Conservation (phyloP, 805 yeast genomes). For the Phaffomyces thermotolerans region DNA sequence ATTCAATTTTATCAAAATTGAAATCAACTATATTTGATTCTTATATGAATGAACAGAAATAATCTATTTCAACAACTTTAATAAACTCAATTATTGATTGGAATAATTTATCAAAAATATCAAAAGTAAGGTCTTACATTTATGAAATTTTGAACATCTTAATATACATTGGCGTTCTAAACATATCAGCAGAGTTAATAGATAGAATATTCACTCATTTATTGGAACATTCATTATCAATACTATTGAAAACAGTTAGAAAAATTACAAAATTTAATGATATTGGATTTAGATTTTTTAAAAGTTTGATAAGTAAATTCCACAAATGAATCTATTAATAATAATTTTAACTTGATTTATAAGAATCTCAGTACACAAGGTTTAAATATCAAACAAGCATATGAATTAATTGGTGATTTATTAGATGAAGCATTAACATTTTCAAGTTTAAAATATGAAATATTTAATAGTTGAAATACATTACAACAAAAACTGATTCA, state of each 20-base stretch:
- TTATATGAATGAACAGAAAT: conserved; percentile 43
- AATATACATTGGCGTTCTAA: conserved; percentile 45
- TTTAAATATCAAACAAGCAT: conserved; percentile 7
- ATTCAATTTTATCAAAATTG: conserved; percentile 36
- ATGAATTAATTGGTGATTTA: conserved; percentile 11
- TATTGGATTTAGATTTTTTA: conserved; percentile 45
- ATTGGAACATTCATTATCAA: conserved; percentile 32
- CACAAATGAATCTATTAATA: conserved; percentile 5
- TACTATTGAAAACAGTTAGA: conserved; percentile 32
- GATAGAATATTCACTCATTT: conserved; percentile 38
- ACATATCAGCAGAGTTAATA: conserved; percentile 41
- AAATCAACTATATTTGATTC: conserved; percentile 48
- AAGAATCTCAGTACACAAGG: conserved; percentile 9
- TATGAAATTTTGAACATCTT: conserved; percentile 42
- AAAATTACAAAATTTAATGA: conserved; percentile 38
- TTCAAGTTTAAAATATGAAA: conserved; percentile 17
- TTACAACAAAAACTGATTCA: too few species aligned
- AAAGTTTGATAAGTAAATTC: conserved; percentile 23
- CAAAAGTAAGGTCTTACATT: conserved; percentile 38
- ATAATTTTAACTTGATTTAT: conserved; percentile 19
- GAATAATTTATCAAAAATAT: conserved; percentile 28
- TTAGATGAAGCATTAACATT: conserved; percentile 14
- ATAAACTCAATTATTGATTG: conserved; percentile 38
- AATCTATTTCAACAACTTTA: conserved; percentile 30
- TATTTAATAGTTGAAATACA: conserved; percentile 14